Conservation (phyloP, 2,329 filamentous ascomycete genomes). For the Colletotrichum sp. region DNA sequence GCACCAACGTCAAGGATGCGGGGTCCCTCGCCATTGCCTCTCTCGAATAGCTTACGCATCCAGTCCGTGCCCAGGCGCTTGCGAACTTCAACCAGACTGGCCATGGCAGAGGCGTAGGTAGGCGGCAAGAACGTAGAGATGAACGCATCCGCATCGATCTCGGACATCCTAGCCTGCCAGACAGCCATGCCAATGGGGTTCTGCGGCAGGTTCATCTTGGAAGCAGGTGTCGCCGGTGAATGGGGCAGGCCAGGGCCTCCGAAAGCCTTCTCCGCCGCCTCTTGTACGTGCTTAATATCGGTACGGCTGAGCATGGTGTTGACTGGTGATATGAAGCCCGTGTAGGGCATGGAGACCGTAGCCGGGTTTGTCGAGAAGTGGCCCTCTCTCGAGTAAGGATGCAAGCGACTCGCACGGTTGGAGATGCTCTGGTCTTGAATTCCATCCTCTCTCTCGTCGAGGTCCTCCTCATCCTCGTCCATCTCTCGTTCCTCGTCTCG, state of each 20-base stretch:
- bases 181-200: constrained; percentile 69
- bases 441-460: constrained; percentile 34
- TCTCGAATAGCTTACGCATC: constrained; percentile 67
- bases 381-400: constrained; percentile 77
- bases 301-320: constrained; percentile 69
- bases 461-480: constrained; percentile 34
- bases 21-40: constrained; percentile 52
- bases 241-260: constrained; percentile 79
- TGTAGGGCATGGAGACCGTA: constrained; percentile 76
- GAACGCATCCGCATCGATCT: constrained; percentile 78
- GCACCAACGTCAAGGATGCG: constrained; percentile 77
- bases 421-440: constrained; percentile 10
- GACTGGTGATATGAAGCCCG: constrained; percentile 74
- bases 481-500: constrained; percentile 40
- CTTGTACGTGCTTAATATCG: constrained; percentile 75
- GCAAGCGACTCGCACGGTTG: constrained; percentile 58
- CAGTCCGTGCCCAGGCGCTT: constrained; percentile 74
- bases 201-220: constrained; percentile 63
- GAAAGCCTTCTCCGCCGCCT: constrained; percentile 75
- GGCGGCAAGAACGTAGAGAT: constrained; percentile 73
- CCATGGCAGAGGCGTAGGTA: constrained; percentile 71
- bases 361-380: constrained; percentile 75
- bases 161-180: constrained; percentile 69
- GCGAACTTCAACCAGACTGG: constrained; percentile 74
- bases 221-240: constrained; percentile 73